Percentiles rank a stretch among this genome's conserved stretches.
phyloP scores from a whole-genome alignment of 345 rosid species.

The Carallia brachiata region DNA sequence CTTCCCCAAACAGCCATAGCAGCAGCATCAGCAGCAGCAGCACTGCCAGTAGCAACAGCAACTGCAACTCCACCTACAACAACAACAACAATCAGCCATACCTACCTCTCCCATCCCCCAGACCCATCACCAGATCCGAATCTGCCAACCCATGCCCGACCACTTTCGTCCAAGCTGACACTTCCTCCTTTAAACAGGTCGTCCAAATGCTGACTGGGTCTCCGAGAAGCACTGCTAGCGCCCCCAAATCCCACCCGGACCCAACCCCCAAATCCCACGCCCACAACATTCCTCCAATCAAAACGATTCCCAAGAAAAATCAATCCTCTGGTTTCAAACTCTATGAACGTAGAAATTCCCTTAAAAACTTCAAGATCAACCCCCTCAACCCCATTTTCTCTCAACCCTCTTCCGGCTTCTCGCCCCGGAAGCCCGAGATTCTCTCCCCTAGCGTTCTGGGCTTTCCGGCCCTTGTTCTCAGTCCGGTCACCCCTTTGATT shows the following conservation, averaged over 20 bases:
- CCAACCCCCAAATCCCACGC: slow-evolving; percentile 38
- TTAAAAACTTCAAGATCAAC: slow-evolving; percentile 82
- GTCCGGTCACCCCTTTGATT: slow-evolving; percentile 88
- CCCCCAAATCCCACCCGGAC: slow-evolving; percentile 31
- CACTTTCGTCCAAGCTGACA: slow-evolving; percentile 94
- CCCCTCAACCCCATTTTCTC: slow-evolving; percentile 56
- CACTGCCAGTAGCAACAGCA: slow-evolving; percentile 18
- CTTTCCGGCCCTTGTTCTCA: slow-evolving; percentile 74
- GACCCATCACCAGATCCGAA: slow-evolving; percentile 77
- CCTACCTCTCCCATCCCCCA: slow-evolving; percentile 35
- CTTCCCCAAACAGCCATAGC: slow-evolving; percentile 56
- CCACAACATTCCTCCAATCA: slow-evolving; percentile 78
- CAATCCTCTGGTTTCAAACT: slow-evolving; percentile 81
- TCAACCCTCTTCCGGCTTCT: slow-evolving; percentile 50
- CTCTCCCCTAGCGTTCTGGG: slow-evolving; percentile 91
- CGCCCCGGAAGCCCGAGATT: slow-evolving; percentile 76
- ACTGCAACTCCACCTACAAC: slow-evolving; percentile 31
- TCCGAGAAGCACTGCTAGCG: slow-evolving; percentile 25
- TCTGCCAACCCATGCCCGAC: slow-evolving; percentile 83
- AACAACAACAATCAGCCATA: slow-evolving; percentile 23
- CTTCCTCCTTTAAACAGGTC: slow-evolving; percentile 90
- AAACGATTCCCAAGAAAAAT: slow-evolving; percentile 66
- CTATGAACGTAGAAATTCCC: slow-evolving; percentile 88
- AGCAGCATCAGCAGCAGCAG: slow-evolving; percentile 25
- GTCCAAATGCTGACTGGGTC: slow-evolving; percentile 99